A percentile compares a stretch with the other conserved stretches of the same genome.
Evolutionary conservation across 805 yeast genomes (phyloP).

Genomic region (Kazachstania martiniae): DNA sequence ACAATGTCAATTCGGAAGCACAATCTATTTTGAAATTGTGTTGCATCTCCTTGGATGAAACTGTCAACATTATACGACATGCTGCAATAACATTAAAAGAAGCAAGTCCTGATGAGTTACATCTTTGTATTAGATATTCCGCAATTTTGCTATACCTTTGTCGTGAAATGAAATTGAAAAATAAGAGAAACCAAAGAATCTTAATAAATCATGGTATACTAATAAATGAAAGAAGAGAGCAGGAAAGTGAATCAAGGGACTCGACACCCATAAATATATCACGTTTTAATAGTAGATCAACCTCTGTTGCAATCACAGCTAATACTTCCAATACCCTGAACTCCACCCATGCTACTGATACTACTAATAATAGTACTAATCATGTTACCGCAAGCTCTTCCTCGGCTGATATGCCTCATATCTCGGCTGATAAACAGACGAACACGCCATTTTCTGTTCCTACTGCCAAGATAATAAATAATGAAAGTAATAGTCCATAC

Average conservation of each 20-base stretch:
- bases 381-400: too few relatives aligned
- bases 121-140: constrained; percentile 69
- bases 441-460: too few relatives aligned
- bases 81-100: constrained; percentile 68
- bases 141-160: constrained; percentile 67
- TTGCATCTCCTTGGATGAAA: constrained; percentile 61
- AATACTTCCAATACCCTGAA: neutral
- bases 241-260: neutral
- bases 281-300: too few relatives aligned
- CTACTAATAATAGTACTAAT: too few relatives aligned
- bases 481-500: neutral
- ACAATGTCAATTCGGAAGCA: constrained; percentile 27
- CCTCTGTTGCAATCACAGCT: neutral
- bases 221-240: constrained; percentile 3
- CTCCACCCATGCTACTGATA: neutral
- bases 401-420: neutral
- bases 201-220: constrained; percentile 3
- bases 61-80: constrained; percentile 51
- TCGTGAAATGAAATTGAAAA: constrained; percentile 53
- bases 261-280: neutral
- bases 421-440: neutral
- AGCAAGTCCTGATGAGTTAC: constrained; percentile 83
- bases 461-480: too few relatives aligned
- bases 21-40: constrained; percentile 47
- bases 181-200: constrained; percentile 8